A percentile compares a stretch with the other conserved stretches of the same genome.
Evolutionary conservation across 2,329 filamentous ascomycete species (phyloP).

Genomic region (Claviceps sp.): DNA sequence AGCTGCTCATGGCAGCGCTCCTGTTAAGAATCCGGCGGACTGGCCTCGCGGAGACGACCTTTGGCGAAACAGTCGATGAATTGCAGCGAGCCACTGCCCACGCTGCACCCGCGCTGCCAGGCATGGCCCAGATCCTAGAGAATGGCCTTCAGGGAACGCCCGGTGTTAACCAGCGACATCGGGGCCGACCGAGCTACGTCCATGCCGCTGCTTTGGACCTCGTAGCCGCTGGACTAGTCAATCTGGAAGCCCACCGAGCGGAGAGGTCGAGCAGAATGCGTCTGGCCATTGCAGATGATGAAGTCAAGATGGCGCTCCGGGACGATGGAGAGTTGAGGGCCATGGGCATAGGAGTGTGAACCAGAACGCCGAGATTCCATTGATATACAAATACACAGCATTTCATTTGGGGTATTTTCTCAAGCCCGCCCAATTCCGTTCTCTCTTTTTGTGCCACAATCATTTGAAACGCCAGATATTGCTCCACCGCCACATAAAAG

Average conservation of each 20-base stretch:
- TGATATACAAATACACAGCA: conserved; percentile 12
- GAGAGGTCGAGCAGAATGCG: conserved; percentile 82
- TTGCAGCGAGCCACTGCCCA: conserved; percentile 26
- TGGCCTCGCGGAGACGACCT: conserved; percentile 73
- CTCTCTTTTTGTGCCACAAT: background rate
- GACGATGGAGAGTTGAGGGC: conserved; percentile 81
- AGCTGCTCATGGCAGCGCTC: conserved; percentile 75
- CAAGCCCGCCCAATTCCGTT: background rate
- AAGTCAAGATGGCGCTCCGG: conserved; percentile 74
- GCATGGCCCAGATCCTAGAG: conserved; percentile 23
- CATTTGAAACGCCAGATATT: background rate
- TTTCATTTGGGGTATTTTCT: conserved; percentile 4
- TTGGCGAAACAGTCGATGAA: conserved; percentile 84
- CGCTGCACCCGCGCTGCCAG: conserved; percentile 21
- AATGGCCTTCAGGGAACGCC: conserved; percentile 16
- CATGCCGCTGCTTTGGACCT: conserved; percentile 68
- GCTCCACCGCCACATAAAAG: too few species aligned
- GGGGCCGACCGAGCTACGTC: conserved; percentile 29
- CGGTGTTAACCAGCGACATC: conserved; percentile 15
- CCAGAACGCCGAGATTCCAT: conserved; percentile 2
- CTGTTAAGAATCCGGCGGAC: conserved; percentile 67
- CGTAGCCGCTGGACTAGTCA: conserved; percentile 75
- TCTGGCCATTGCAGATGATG: conserved; percentile 77
- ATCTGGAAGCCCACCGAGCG: conserved; percentile 65
- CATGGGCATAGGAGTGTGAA: conserved; percentile 46